phyloP scores from a whole-genome alignment of 768 basidiomycete species.

The Amanita jacksonii region DNA sequence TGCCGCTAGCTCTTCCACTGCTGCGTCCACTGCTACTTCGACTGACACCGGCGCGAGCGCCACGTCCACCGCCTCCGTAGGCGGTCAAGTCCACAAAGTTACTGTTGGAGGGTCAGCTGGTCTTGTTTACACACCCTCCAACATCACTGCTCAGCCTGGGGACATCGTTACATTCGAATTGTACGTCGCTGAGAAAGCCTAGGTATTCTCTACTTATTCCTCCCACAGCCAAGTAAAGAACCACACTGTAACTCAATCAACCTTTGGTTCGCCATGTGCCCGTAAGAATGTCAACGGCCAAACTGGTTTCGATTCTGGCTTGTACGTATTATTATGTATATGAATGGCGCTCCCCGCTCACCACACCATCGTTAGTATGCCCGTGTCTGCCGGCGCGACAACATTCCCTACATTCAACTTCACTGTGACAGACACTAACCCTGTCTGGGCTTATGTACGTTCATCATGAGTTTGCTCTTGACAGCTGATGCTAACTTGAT shows the following conservation, averaged over 20 bases:
- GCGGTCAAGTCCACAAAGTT: conserved; percentile 42
- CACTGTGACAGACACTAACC: conserved; percentile 48
- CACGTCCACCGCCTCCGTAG: conserved; percentile 35
- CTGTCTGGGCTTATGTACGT: conserved; percentile 48
- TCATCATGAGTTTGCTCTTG: background rate
- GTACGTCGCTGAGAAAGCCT: conserved; percentile 22
- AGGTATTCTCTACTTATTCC: conserved; percentile 5
- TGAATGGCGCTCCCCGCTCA: background rate
- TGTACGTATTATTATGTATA: conserved; percentile 27
- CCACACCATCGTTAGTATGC: conserved; percentile 17
- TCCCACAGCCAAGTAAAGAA: conserved; percentile 49
- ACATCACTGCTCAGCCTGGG: conserved; percentile 38
- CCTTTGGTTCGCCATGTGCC: conserved; percentile 51
- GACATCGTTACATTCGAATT: conserved; percentile 55
- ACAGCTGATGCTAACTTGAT: conserved; percentile 3
- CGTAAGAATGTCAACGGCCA: conserved; percentile 28
- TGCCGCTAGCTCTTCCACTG: conserved; percentile 27
- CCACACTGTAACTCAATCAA: conserved; percentile 55
- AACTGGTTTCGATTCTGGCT: conserved; percentile 47
- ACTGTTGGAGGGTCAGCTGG: conserved; percentile 41
- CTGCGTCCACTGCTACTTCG: conserved; percentile 8
- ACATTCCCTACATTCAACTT: conserved; percentile 46
- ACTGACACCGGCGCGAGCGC: conserved; percentile 7
- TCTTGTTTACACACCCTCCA: conserved; percentile 41
- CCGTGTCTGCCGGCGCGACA: conserved; percentile 33